These are phyloP conservation scores for Stellera chamaejasme DNA, from an alignment of 345 rosid species.

Conservation along the genomic window DNA sequence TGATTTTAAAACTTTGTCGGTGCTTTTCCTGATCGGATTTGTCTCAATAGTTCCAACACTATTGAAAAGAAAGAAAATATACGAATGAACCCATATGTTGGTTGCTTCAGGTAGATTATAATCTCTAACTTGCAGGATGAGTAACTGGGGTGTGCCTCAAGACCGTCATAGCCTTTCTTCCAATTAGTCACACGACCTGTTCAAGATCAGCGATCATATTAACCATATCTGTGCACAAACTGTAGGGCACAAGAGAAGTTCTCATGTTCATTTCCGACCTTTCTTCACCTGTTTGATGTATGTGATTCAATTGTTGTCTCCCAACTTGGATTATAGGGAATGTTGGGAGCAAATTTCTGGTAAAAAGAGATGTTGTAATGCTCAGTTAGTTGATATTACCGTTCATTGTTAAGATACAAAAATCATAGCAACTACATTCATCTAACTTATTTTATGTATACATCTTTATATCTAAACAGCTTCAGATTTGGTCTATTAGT, in stretches of 20 bases:
- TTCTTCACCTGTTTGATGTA: not conserved
- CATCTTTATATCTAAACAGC: too few species aligned
- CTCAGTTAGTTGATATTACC: slow-evolving; percentile 8
- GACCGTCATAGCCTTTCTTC: not conserved
- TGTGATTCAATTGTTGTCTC: slow-evolving; percentile 16
- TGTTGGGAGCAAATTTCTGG: slow-evolving; percentile 13
- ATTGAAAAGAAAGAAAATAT: slow-evolving; percentile 63
- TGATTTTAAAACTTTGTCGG: slow-evolving; percentile 65
- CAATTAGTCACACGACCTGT: not conserved
- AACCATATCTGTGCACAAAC: slow-evolving; percentile 9
- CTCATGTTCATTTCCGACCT: not conserved
- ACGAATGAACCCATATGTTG: slow-evolving; percentile 29
- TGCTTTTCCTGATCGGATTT: slow-evolving; percentile 77
- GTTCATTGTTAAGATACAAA: slow-evolving; percentile 11
- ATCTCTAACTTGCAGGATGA: slow-evolving; percentile 11
- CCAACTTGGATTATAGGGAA: slow-evolving; percentile 21
- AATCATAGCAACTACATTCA: too few species aligned
- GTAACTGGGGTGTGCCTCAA: not conserved
- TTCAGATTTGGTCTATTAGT: too few species aligned
- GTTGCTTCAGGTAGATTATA: not conserved
- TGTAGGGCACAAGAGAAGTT: not conserved
- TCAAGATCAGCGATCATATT: slow-evolving; percentile 7
- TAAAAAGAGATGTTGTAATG: slow-evolving; percentile 6
- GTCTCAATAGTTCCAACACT: slow-evolving; percentile 63
- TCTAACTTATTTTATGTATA: too few species aligned